Evolutionary conservation across 495 filamentous ascomycete genomes (phyloP).

Genomic region (Hapsidospora chrysogenum): DNA sequence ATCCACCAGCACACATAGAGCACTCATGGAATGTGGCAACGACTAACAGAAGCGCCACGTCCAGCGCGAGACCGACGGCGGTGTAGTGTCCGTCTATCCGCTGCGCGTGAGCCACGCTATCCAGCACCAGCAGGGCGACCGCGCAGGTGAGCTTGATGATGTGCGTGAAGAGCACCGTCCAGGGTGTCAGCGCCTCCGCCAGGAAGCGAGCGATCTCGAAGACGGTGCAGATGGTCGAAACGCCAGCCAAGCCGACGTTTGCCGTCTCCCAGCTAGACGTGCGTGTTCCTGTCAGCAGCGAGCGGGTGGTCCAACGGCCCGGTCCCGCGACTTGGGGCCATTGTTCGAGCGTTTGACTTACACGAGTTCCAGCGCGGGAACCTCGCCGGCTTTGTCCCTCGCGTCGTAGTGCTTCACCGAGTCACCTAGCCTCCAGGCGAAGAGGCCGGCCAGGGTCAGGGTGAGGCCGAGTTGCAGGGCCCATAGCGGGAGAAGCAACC

Average conservation of each 20-base stretch:
- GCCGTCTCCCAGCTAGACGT: conserved; percentile 25
- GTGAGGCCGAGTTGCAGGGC: conserved; percentile 18
- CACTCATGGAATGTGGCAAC: not conserved
- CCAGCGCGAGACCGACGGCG: conserved; percentile 21
- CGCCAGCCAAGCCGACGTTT: conserved; percentile 23
- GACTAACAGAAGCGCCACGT: conserved; percentile 21
- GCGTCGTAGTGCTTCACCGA: conserved; percentile 22
- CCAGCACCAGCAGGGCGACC: conserved; percentile 23
- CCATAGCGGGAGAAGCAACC: conserved; percentile 23
- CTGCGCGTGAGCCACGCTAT: conserved; percentile 21
- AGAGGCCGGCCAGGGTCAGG: conserved; percentile 26
- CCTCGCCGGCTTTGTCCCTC: conserved; percentile 12
- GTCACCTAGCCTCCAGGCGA: conserved; percentile 26
- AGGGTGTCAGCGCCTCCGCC: conserved; percentile 26
- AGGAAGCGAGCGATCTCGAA: conserved; percentile 21
- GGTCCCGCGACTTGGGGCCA: not conserved
- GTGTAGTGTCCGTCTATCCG: conserved; percentile 22
- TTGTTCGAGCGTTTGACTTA: conserved; percentile 8
- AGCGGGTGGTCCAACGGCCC: not conserved
- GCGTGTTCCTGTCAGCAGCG: not conserved
- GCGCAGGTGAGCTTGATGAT: conserved; percentile 25
- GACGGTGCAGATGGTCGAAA: conserved; percentile 22
- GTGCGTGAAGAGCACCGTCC: conserved; percentile 24
- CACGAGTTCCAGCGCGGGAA: conserved; percentile 29
- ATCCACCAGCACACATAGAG: not conserved